Evolutionary conservation across 2,329 filamentous ascomycete species (phyloP), one percentile per base, ranked within the genome.

Genomic region (Xylariaceae sp.): DNA sequence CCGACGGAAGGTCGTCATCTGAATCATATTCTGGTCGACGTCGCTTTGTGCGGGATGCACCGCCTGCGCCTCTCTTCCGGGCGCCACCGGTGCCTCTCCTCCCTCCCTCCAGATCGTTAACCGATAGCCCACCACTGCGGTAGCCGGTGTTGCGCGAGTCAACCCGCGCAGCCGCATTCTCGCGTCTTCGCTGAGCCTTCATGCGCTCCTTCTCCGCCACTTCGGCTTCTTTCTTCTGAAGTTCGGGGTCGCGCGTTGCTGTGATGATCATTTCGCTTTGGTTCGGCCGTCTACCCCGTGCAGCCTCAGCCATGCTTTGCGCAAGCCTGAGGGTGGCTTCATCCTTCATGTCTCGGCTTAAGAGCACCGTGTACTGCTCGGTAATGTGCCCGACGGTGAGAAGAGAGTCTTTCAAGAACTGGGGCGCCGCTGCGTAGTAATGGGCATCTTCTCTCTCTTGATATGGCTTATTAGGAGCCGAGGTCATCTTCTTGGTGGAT

Each of bases 301-400:
- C 82, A 6, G 83, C 83, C 47, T 78, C 80, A 19, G 85, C 84
- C 69, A 92, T 80, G 47, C 81, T 80, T 63, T 80, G 82, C 54
- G 87, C 84, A 16, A 92, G 75, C 48, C 80, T 79, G 61, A 86
- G 79, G 8, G 91, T 74, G 4, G 88, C 88, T 57, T 87, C 84
- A 63, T 92, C 88, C 61, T 86, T 82, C 18, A 85, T 78, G 45
- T 80, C 79, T 64, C 83, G 80, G 63, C 86, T 86, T 6, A 87
- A 84, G 36, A 81, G 78, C 29, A 92, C 79, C 5, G 78, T 83
- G 64, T 88, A 85, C 57, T 87, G 83, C 57, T 89, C 85, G 9
- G 85, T 86, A 65, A 92, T 78, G 67, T 92, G 89, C 55, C 88
- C 87, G 15, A 89, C 85, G 8, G 88, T 81, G 66, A 89, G 80